phyloP scores from a whole-genome alignment of 2,329 filamentous ascomycete species.

The Fusarium albosuccineum region DNA sequence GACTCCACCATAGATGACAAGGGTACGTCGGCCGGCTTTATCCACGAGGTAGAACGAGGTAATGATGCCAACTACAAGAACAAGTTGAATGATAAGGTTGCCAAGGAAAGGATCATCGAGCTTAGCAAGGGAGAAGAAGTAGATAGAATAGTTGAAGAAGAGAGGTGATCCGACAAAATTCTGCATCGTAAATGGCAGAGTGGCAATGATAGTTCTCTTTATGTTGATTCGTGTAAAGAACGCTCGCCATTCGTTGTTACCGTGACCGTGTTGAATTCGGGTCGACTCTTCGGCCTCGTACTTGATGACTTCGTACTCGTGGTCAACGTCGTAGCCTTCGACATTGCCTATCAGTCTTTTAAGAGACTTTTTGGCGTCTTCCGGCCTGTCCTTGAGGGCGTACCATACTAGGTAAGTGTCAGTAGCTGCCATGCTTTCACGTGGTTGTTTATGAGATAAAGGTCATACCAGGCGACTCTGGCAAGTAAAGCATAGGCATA shows the following conservation, averaged over 20 bases:
- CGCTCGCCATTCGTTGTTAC: background rate
- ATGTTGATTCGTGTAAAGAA: slow-evolving; percentile 3
- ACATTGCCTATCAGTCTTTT: slow-evolving; percentile 7
- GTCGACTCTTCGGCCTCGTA: slow-evolving; percentile 2
- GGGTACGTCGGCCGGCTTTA: slow-evolving; percentile 2
- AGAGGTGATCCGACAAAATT: slow-evolving; percentile 1
- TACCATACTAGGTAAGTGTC: background rate
- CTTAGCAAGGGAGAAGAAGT: slow-evolving; percentile 10
- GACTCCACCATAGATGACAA: slow-evolving; percentile 3
- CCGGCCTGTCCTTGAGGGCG: background rate
- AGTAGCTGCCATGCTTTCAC: background rate
- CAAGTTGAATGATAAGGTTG: slow-evolving; percentile 5
- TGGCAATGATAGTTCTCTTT: slow-evolving; percentile 4
- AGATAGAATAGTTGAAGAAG: background rate
- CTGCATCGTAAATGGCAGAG: slow-evolving; percentile 5
- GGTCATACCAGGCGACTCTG: slow-evolving; percentile 2
- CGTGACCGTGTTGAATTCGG: background rate
- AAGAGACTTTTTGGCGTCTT: slow-evolving; percentile 4
- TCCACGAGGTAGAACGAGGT: slow-evolving; percentile 4
- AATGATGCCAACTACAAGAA: background rate
- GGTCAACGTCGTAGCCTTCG: slow-evolving; percentile 12
- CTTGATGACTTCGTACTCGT: slow-evolving; percentile 6
- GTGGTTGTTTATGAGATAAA: background rate
- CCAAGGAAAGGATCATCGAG: slow-evolving; percentile 9
- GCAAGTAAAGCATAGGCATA: slow-evolving; percentile 4